phyloP scores from a whole-genome alignment of 768 basidiomycete genomes.

The Macrolepiota dolichaula region DNA sequence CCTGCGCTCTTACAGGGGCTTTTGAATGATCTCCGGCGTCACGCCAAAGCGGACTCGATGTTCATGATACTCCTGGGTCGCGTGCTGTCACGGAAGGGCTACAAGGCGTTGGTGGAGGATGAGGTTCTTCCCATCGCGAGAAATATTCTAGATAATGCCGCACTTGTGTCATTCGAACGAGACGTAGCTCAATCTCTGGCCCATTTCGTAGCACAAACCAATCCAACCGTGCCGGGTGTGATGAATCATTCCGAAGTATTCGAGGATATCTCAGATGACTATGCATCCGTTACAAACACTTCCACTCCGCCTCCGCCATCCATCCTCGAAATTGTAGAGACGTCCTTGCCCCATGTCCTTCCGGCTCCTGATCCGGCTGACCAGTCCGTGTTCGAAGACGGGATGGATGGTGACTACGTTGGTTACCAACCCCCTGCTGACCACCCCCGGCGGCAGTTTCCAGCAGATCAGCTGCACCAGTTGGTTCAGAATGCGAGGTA shows the following conservation, averaged over 20 bases:
- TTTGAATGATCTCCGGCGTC: neutral
- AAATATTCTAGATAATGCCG: conserved; percentile 8
- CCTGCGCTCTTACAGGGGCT: neutral
- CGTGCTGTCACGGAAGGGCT: conserved; percentile 46
- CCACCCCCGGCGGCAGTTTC: conserved; percentile 10
- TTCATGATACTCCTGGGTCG: conserved; percentile 41
- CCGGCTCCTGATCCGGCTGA: conserved; percentile 22
- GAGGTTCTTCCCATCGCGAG: conserved; percentile 24
- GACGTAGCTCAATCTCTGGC: conserved; percentile 5
- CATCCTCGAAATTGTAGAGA: conserved; percentile 24
- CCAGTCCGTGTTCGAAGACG: conserved; percentile 32
- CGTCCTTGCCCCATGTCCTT: conserved; percentile 25
- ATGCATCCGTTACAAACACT: conserved; percentile 15
- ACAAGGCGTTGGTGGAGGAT: conserved; percentile 20
- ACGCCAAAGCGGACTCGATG: conserved; percentile 21
- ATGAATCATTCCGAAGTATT: conserved; percentile 19
- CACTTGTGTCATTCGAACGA: conserved; percentile 16
- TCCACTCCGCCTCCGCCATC: conserved; percentile 16
- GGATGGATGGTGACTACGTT: conserved; percentile 21
- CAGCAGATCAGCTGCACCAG: conserved; percentile 15
- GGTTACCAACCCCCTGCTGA: conserved; percentile 8
- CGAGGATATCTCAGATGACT: conserved; percentile 30
- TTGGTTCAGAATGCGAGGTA: conserved; percentile 20
- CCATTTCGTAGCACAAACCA: neutral
- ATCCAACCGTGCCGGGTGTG: neutral